Base-by-base conservation (phyloP, 208 protist genomes). In the Strigomonas galati region DNA sequence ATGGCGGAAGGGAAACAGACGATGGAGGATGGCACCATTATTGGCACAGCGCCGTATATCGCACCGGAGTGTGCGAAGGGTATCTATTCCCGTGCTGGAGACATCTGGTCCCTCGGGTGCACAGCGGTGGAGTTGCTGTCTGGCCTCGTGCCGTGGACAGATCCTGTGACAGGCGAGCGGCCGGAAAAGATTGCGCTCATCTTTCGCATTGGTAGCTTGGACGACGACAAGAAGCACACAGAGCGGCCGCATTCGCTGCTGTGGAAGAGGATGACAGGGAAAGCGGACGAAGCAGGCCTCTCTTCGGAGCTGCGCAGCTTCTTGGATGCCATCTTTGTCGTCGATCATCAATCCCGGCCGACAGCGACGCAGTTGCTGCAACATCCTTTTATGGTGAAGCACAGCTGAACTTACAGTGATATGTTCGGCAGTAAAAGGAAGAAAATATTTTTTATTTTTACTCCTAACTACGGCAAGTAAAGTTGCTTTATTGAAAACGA, bases 81-180 rank as follows among this genome's bases (percentile, higher is more conserved):
- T 0, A 71, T 59, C 48, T 86, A 89, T 60, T 84, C 67, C 44
- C 37, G 79, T 15, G 81, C 85, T 19, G 84, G 71, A 62, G 91
- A 96, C 76, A 68, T 96, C 19, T 96, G 91, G 91, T 76, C 91
- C 0, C 61, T 94, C 23, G 91, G 84, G 23, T 94, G 85, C 72
- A 80, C 86, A 6, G 71, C 89, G n/a, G 74, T 93, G 71, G 73
- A 96, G 67, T 63, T 94, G 30, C 56, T 88, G 55, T n/a, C n/a
- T n/a, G n/a, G n/a, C n/a, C n/a, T n/a, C n/a, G n/a, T n/a, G n/a
- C n/a, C n/a, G n/a, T n/a, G 88, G 84, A 68, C 48, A 26, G 74
- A 79, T 56, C 49, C 62, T 0, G 35, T 30, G 28, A 77, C 57
- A 3, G 64, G 70, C 2, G 14, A 24, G 21, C 35, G 56, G 17